Percentiles rank a stretch among this genome's conserved stretches.
Evolutionary conservation across 2,329 filamentous ascomycete species (phyloP).

Genomic region (Epicoccum sorghinum): DNA sequence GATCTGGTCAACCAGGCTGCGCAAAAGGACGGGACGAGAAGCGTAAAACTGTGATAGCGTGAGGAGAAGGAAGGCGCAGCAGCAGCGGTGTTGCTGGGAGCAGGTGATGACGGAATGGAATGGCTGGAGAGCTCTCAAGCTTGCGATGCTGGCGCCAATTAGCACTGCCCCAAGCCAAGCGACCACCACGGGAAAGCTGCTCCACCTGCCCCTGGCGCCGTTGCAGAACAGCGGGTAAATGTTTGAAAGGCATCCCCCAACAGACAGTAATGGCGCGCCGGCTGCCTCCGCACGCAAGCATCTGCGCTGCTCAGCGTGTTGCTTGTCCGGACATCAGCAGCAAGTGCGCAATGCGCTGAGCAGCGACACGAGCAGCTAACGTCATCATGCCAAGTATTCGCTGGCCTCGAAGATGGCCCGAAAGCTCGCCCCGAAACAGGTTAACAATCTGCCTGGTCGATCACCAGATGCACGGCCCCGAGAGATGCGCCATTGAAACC

Average conservation of each 20-base stretch:
- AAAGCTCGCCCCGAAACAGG: background rate
- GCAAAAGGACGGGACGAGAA: background rate
- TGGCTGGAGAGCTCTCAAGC: slow-evolving; percentile 13
- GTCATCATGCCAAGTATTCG: slow-evolving; percentile 8
- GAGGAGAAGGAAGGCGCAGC: slow-evolving; percentile 17
- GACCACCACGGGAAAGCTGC: slow-evolving; percentile 6
- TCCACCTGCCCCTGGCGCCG: slow-evolving; percentile 21
- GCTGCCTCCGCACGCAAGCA: slow-evolving; percentile 1
- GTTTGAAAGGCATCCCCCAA: background rate
- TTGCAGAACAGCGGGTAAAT: slow-evolving; percentile 17
- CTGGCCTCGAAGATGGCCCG: slow-evolving; percentile 3
- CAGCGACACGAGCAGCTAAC: background rate
- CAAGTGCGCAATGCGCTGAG: background rate
- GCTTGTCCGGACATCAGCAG: slow-evolving; percentile 12
- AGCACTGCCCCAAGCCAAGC: slow-evolving; percentile 18
- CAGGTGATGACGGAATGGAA: slow-evolving; percentile 14
- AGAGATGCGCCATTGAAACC: slow-evolving; percentile 4
- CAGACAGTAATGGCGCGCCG: slow-evolving; percentile 4
- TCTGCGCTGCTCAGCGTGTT: background rate
- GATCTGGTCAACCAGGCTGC: slow-evolving; percentile 11
- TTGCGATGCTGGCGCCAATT: slow-evolving; percentile 7
- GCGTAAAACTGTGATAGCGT: slow-evolving; percentile 8
- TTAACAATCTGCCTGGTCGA: slow-evolving; percentile 1
- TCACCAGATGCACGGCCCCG: slow-evolving; percentile 11
- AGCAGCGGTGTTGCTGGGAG: slow-evolving; percentile 1